Conservation (phyloP, 2,329 filamentous ascomycete genomes). For the Aspergillus calidoustus region DNA sequence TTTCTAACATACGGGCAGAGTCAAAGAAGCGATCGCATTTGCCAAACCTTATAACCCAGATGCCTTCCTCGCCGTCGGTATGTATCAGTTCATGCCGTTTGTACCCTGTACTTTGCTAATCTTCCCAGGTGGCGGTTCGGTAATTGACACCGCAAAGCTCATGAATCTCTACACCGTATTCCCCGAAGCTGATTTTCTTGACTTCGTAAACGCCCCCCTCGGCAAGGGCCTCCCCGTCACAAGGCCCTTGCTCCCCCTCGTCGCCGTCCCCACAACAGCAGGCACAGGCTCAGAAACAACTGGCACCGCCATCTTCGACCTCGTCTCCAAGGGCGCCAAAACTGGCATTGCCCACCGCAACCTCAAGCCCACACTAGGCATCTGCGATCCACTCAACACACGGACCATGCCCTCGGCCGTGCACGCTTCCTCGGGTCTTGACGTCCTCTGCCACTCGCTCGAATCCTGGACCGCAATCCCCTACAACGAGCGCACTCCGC, state of each 20-base stretch:
- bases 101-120: slow-evolving; percentile 14
- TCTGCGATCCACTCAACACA: slow-evolving; percentile 86
- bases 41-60: slow-evolving; percentile 80
- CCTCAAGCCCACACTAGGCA: slow-evolving; percentile 91
- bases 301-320: slow-evolving; percentile 96
- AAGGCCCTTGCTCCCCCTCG: slow-evolving; percentile 71
- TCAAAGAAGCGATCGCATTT: slow-evolving; percentile 88
- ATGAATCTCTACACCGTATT: slow-evolving; percentile 97
- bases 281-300: slow-evolving; percentile 94
- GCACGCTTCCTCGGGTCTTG: slow-evolving; percentile 86
- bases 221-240: slow-evolving; percentile 81
- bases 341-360: slow-evolving; percentile 95
- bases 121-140: slow-evolving; percentile 71
- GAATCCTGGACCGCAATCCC: slow-evolving; percentile 99
- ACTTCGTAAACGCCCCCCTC: slow-evolving; percentile 95
- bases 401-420: slow-evolving; percentile 94
- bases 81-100: slow-evolving; percentile 14
- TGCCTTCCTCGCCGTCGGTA: slow-evolving; percentile 87
- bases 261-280: slow-evolving; percentile 84
- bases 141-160: slow-evolving; percentile 97
- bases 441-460: slow-evolving; percentile 92
- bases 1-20: slow-evolving; percentile 52
- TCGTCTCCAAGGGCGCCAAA: slow-evolving; percentile 87
- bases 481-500: slow-evolving; percentile 80
- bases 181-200: slow-evolving; percentile 89